Evolutionary conservation across 805 yeast species (phyloP).

Genomic region (Cyberlindnera bimundalis): DNA sequence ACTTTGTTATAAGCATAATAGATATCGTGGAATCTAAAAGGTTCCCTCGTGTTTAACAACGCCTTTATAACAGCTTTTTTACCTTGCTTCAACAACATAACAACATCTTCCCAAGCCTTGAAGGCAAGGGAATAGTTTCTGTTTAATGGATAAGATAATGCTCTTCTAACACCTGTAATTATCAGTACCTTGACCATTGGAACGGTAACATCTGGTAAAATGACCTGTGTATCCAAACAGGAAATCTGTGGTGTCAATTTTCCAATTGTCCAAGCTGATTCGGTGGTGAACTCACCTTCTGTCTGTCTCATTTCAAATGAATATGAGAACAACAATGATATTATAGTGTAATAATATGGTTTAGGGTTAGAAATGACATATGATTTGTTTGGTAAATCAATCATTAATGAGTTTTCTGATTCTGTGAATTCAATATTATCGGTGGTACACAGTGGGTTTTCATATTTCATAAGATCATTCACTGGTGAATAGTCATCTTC

Average conservation of each 20-base stretch:
- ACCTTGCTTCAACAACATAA: conserved; percentile 63
- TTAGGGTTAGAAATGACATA: conserved; percentile 54
- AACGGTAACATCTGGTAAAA: conserved; percentile 27
- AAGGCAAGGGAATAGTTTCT: conserved; percentile 59
- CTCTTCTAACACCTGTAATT: conserved; percentile 63
- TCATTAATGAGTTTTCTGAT: conserved; percentile 65
- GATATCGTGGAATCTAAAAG: conserved; percentile 78
- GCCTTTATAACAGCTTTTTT: conserved; percentile 59
- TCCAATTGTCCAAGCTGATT: conserved; percentile 94
- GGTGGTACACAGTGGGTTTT: conserved; percentile 40
- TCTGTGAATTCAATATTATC: conserved; percentile 42
- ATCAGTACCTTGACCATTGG: conserved; percentile 48
- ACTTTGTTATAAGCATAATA: conserved; percentile 82
- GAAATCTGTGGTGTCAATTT: conserved; percentile 77
- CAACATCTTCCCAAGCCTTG: conserved; percentile 74
- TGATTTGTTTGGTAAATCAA: conserved; percentile 59
- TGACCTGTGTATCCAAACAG: conserved; percentile 60
- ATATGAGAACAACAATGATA: conserved; percentile 69
- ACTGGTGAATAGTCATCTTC: conserved; percentile 48
- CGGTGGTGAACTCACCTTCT: conserved; percentile 68
- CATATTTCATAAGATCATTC: conserved; percentile 46
- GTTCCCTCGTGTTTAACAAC: conserved; percentile 59
- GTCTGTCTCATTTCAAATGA: conserved; percentile 75
- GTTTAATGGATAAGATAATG: conserved; percentile 77
- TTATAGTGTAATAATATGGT: conserved; percentile 57